Evolutionary conservation across 1,139 yeast species (phyloP).

Genomic region (Suhomyces choctaworum): DNA sequence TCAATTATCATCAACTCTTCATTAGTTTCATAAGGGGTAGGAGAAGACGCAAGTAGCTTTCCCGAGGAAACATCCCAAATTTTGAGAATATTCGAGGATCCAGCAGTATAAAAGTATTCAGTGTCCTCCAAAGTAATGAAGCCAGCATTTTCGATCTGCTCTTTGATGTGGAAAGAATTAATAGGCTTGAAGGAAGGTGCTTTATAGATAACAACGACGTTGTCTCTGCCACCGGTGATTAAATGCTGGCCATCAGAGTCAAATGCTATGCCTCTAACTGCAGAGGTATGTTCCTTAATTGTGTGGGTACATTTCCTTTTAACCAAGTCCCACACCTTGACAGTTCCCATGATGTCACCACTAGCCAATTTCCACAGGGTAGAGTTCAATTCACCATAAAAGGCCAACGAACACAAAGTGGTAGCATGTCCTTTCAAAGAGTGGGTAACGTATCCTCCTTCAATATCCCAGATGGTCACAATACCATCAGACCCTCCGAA

Average conservation of each 20-base stretch:
- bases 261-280: conserved; percentile 85
- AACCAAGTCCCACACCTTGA: conserved; percentile 89
- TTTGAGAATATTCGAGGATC: conserved; percentile 67
- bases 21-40: conserved; percentile 51
- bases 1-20: conserved; percentile 74
- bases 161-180: conserved; percentile 70
- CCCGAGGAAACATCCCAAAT: conserved; percentile 55
- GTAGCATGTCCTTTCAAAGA: conserved; percentile 93
- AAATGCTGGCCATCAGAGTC: conserved; percentile 52
- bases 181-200: conserved; percentile 52
- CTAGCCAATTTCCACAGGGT: conserved; percentile 77
- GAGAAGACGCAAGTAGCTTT: conserved; percentile 45
- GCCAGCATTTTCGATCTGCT: conserved; percentile 81
- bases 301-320: conserved; percentile 67
- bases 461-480: conserved; percentile 89
- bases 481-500: conserved; percentile 96
- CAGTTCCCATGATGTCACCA: conserved; percentile 86
- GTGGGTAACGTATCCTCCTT: conserved; percentile 85
- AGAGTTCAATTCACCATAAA: conserved; percentile 71
- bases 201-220: conserved; percentile 66
- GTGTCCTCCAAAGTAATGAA: conserved; percentile 45
- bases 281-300: conserved; percentile 74
- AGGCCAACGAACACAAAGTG: conserved; percentile 75
- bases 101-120: conserved; percentile 69
- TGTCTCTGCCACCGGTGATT: conserved; percentile 89